A percentile compares a stretch with the other conserved stretches of the same genome.
phyloP scores from a whole-genome alignment of 2,329 filamentous ascomycete genomes.

The Pseudonectria foliicola region DNA sequence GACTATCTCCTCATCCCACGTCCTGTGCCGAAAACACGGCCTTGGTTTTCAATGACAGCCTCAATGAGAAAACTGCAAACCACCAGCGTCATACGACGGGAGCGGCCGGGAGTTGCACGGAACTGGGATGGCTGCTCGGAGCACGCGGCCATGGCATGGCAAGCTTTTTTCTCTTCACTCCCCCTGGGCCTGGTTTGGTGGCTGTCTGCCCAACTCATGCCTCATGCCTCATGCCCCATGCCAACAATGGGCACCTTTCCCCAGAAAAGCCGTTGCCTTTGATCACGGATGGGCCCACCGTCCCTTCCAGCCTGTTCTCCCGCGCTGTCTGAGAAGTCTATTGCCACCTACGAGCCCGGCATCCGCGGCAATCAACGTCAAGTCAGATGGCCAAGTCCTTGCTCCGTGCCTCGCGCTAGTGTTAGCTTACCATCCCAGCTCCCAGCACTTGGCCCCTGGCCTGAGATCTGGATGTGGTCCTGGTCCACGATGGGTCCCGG shows the following conservation, averaged over 20 bases:
- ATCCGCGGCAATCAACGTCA: slow-evolving; percentile 16
- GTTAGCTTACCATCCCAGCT: slow-evolving; percentile 16
- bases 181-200: too few relatives aligned
- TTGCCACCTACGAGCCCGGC: slow-evolving; percentile 14
- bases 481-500: slow-evolving; percentile 18
- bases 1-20: too few relatives aligned
- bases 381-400: slow-evolving; percentile 15
- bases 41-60: too few relatives aligned
- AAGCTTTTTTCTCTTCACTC: too few relatives aligned
- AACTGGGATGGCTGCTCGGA: too few relatives aligned
- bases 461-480: slow-evolving; percentile 15
- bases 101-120: slow-evolving; percentile 2
- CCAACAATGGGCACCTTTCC: too few relatives aligned
- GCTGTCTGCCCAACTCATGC: too few relatives aligned
- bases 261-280: too few relatives aligned
- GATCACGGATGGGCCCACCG: too few relatives aligned
- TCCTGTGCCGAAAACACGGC: too few relatives aligned
- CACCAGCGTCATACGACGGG: slow-evolving; percentile 1
- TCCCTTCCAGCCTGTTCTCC: neutral
- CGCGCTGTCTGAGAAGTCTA: slow-evolving; percentile 1
- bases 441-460: slow-evolving; percentile 11
- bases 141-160: slow-evolving; percentile 1
- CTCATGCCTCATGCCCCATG: too few relatives aligned
- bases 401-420: slow-evolving; percentile 16
- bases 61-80: too few relatives aligned